Evolutionary conservation across 768 basidiomycete genomes (phyloP), one percentile per base, ranked within the genome.

Genomic region (Nidularia pulvinata): DNA sequence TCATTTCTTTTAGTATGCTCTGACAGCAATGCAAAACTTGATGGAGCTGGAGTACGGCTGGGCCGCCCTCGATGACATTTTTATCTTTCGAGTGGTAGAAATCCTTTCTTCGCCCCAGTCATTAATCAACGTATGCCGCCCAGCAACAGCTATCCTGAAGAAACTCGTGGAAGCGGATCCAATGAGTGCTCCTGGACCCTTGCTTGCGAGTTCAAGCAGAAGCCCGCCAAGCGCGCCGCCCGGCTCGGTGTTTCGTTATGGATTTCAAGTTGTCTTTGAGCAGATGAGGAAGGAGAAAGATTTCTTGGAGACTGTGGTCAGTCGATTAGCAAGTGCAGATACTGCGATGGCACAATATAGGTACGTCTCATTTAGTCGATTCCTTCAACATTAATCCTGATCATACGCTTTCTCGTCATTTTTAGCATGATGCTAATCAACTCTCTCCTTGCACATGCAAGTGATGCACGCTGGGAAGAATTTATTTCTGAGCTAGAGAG

Each of bases 161-260:
- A 89, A 88, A 57, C 82, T 96, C 19, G 93, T 94, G 11, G 92
- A 94, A 66, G 92, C 92, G 7, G 90, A 92, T 61, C 88, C 92
- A 14, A 71, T 78, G 59, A 85, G 74, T 55, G 82, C 84, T 14
- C 83, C 89, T 1, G 85, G 84, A 14, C 75, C 81, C 1, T 65
- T 80, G 46, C 55, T 76, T 39, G 78, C 85, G 10, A 81, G 86
- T 61, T 84, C 88, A 19, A 90, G 88, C 61, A 77, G 75, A 58
- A 67, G 66, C 42, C 77, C 78, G 6, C 81, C 88, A 3, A 60
- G 65, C 33, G 68, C 75, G 2, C 81, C 82, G 5, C 81, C 85
- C 11, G 89, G 81, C n/a, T 91, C 88, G 0, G 81, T 92, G 5
- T 92, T 88, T 65, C 82, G 79, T 36, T 94, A 87, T 59, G 94